Evolutionary conservation across 176 grass and related monocot genomes (phyloP).

Genomic region (Triticum timopheevii): DNA sequence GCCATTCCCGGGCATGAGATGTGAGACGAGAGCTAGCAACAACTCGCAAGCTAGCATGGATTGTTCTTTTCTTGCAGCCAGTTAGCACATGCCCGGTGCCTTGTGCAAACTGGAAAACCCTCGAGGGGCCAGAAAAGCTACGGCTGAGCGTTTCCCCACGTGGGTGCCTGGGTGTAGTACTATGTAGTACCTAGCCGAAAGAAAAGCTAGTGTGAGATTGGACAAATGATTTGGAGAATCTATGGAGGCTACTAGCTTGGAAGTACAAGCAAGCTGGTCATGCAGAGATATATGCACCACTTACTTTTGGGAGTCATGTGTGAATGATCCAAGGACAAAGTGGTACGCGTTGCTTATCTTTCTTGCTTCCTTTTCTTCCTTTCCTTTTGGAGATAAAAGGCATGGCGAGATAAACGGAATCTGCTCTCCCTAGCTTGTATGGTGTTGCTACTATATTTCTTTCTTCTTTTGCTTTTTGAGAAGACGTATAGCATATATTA

Average conservation of each 20-base stretch:
- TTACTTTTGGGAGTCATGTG: not conserved
- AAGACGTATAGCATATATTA: not conserved
- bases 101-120: slow-evolving; percentile 1
- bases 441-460: not conserved
- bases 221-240: slow-evolving; percentile 29
- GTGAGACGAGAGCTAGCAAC: not conserved
- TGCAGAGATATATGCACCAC: not conserved
- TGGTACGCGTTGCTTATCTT: not conserved
- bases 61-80: not conserved
- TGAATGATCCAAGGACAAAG: not conserved
- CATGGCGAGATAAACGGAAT: not conserved
- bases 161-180: not conserved
- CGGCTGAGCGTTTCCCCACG: slow-evolving; percentile 32
- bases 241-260: not conserved
- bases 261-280: slow-evolving; percentile 9
- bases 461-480: not conserved
- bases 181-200: not conserved
- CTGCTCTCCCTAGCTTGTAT: not conserved
- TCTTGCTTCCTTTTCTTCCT: not conserved
- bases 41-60: not conserved
- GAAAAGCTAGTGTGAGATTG: slow-evolving; percentile 21
- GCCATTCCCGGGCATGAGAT: not conserved
- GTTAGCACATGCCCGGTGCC: slow-evolving; percentile 34
- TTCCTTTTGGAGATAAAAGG: slow-evolving; percentile 16
- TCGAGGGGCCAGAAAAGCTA: not conserved